Conservation (phyloP, 208 protist genomes). For the Acanthamoeba triangularis region DNA sequence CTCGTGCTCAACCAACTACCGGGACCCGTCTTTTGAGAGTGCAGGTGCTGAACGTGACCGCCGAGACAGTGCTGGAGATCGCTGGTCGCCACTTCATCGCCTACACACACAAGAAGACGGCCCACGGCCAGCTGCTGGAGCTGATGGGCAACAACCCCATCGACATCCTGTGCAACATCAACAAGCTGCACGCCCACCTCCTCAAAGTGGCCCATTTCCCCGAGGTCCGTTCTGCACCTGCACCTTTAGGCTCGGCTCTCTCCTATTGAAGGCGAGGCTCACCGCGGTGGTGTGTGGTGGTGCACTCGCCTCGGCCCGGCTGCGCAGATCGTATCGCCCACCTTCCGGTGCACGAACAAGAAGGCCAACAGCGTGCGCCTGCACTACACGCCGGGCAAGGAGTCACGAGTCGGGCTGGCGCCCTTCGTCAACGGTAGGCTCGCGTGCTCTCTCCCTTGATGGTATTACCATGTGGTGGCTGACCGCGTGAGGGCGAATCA, state of each 20-base stretch:
- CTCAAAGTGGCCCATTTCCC: conserved; percentile 57
- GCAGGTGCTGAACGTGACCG: background rate
- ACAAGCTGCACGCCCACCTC: conserved; percentile 35
- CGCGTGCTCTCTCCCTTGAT: too few relatives aligned
- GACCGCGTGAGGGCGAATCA: too few relatives aligned
- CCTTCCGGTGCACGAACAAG: conserved; percentile 60
- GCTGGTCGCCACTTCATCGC: conserved; percentile 20
- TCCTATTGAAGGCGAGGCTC: background rate
- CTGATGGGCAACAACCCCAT: conserved; percentile 42
- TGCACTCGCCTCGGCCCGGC: background rate
- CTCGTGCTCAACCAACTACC: too few relatives aligned
- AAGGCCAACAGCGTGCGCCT: conserved; percentile 49
- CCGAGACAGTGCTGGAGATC: background rate
- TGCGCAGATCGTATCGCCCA: conserved; percentile 49
- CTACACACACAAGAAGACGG: conserved; percentile 48
- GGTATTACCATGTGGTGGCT: too few relatives aligned
- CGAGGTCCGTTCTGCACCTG: background rate
- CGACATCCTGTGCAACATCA: conserved; percentile 70
- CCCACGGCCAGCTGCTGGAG: conserved; percentile 50
- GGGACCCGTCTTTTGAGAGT: background rate
- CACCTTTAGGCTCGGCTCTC: background rate
- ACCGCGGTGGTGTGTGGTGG: background rate
- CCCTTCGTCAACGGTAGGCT: conserved; percentile 68
- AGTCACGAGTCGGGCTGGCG: background rate
- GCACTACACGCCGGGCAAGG: conserved; percentile 60